Percentiles rank a stretch among this genome's conserved stretches.
Evolutionary conservation across 2,329 filamentous ascomycete species (phyloP).

Genomic region (Venturiaceae sp.): DNA sequence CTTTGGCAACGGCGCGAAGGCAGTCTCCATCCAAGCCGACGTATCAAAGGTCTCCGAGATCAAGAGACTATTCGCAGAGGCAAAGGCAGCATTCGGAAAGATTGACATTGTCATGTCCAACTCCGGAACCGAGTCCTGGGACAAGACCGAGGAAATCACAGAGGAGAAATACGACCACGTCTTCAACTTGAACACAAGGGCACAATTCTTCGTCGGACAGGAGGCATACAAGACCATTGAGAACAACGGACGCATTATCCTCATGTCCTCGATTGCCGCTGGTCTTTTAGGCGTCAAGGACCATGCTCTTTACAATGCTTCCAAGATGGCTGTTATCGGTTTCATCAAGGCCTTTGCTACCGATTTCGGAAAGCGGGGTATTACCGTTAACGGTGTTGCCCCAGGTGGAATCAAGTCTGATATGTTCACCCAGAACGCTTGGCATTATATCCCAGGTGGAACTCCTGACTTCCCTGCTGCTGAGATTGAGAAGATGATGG

Average conservation of each 20-base stretch:
- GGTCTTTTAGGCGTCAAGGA: conserved; percentile 58
- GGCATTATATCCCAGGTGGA: conserved; percentile 39
- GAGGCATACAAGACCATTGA: conserved; percentile 63
- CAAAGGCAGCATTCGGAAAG: conserved; percentile 30
- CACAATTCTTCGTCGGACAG: conserved; percentile 71
- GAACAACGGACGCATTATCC: conserved; percentile 60
- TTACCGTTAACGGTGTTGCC: conserved; percentile 65
- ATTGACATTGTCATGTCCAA: conserved; percentile 44
- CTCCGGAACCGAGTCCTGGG: conserved; percentile 55
- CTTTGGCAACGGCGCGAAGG: conserved; percentile 38
- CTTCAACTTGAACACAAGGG: conserved; percentile 58
- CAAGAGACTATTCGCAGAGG: conserved; percentile 42
- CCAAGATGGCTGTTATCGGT: conserved; percentile 64
- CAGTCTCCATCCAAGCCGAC: conserved; percentile 50
- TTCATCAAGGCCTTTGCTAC: conserved; percentile 63
- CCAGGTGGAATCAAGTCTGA: conserved; percentile 66
- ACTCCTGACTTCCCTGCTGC: conserved; percentile 38
- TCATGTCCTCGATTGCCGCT: conserved; percentile 64
- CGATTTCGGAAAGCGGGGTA: conserved; percentile 57
- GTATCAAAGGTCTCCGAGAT: conserved; percentile 47
- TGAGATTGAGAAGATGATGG: conserved; percentile 41
- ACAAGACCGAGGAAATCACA: conserved; percentile 57
- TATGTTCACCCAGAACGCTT: conserved; percentile 63
- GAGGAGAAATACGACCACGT: conserved; percentile 65
- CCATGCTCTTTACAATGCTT: conserved; percentile 62